Conservation (phyloP, 768 basidiomycete genomes). For the Russula dissimulans region DNA sequence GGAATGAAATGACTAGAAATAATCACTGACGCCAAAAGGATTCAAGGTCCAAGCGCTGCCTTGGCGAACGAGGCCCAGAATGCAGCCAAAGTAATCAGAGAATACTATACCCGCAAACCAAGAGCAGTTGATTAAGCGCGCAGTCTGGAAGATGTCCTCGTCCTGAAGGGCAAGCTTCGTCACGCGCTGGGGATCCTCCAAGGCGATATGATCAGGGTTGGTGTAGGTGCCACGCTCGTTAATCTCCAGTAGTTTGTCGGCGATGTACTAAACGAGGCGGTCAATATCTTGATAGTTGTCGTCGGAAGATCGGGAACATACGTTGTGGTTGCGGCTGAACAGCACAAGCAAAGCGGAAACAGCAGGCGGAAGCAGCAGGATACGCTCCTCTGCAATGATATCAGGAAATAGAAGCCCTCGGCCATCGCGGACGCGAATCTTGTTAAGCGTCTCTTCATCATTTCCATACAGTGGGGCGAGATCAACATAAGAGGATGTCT, state of each 20-base stretch:
- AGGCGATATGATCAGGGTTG: constrained; percentile 42
- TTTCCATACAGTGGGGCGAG: constrained; percentile 77
- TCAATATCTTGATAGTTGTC: not conserved
- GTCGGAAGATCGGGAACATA: constrained; percentile 28
- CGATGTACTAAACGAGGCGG: constrained; percentile 52
- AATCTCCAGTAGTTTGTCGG: constrained; percentile 64
- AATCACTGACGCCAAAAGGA: constrained; percentile 51
- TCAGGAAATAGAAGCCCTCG: constrained; percentile 61
- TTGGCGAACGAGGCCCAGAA: constrained; percentile 64
- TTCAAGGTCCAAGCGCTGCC: constrained; percentile 64
- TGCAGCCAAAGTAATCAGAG: constrained; percentile 77
- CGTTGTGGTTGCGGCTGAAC: constrained; percentile 83
- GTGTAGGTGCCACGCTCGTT: constrained; percentile 63
- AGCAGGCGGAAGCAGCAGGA: constrained; percentile 69
- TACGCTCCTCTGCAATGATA: constrained; percentile 67
- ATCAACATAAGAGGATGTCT: constrained; percentile 83
- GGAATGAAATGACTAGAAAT: not conserved
- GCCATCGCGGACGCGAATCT: constrained; percentile 50
- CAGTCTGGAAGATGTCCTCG: constrained; percentile 72
- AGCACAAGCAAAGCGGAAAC: constrained; percentile 64
- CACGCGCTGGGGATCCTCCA: constrained; percentile 21
- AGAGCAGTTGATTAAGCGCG: constrained; percentile 66
- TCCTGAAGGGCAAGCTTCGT: constrained; percentile 28
- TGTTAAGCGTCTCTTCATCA: constrained; percentile 48
- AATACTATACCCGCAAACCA: constrained; percentile 75